These are phyloP conservation scores for Durotheca rogersii DNA, from an alignment of 495 filamentous ascomycete genomes.

Conservation along the genomic window DNA sequence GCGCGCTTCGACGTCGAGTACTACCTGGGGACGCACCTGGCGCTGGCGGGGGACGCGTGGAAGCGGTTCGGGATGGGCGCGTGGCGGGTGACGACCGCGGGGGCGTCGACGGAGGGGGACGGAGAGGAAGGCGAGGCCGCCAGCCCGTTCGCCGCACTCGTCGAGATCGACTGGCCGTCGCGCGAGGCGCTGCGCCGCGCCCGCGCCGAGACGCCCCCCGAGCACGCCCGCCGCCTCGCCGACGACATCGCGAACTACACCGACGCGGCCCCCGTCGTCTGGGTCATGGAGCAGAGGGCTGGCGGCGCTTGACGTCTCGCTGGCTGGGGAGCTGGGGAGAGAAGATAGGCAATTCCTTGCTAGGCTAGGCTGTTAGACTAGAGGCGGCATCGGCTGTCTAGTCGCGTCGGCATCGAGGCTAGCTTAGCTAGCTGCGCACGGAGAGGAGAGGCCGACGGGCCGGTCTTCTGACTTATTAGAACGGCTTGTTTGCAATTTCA, in stretches of 20 bases:
- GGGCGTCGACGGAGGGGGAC: no score
- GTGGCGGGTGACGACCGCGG: conserved; percentile 10
- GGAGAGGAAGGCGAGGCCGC: no score
- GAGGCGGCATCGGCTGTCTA: no score
- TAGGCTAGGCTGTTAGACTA: no score
- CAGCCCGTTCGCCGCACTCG: conserved; percentile 14
- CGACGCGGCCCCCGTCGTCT: conserved; percentile 15
- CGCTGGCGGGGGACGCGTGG: conserved; percentile 7
- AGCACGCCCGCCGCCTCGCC: background rate
- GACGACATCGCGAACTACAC: conserved; percentile 28
- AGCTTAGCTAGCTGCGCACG: no score
- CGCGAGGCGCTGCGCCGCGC: conserved; percentile 13
- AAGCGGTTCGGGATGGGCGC: conserved; percentile 15
- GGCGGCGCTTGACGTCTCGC: conserved; percentile 3
- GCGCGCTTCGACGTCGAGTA: conserved; percentile 17
- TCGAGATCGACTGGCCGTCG: conserved; percentile 21
- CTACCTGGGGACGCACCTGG: conserved; percentile 15
- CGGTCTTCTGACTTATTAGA: no score
- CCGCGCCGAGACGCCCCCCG: conserved; percentile 10
- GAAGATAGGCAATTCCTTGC: no score
- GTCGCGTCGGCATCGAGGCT: no score
- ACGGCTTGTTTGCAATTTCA: no score
- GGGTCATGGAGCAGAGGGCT: conserved; percentile 25
- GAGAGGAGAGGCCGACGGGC: no score
- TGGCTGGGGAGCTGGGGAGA: background rate